These are phyloP conservation scores for Bocquillonia castaneifolia DNA, from an alignment of 441 rosid species.

Conservation along the genomic window DNA sequence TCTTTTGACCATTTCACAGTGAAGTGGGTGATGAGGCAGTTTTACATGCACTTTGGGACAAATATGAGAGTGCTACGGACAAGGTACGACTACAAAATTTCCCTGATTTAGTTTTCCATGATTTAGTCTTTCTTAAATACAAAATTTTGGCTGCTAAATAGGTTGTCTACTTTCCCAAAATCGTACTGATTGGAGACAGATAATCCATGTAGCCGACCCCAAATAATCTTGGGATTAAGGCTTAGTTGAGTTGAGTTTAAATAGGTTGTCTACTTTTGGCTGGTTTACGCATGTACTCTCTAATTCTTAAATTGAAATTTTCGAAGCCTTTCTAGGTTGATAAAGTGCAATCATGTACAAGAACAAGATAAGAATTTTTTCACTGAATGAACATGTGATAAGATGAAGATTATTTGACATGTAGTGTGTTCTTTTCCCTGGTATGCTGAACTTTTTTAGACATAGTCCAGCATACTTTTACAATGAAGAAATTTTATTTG, in stretches of 20 bases:
- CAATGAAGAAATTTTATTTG: neutral
- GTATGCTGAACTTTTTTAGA: neutral
- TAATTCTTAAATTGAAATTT: conserved; percentile 4
- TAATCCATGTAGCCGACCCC: no score
- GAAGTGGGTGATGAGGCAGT: conserved; percentile 60
- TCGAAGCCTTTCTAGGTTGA: neutral
- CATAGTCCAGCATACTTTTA: neutral
- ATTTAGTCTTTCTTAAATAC: neutral
- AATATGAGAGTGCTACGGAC: conserved; percentile 40
- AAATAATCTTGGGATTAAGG: no score
- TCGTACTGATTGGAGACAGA: no score
- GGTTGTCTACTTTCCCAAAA: neutral
- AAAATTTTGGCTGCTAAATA: neutral
- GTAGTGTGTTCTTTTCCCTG: neutral
- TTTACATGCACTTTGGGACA: conserved; percentile 59
- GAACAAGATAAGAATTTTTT: neutral
- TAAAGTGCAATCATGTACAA: neutral
- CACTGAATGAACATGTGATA: no score
- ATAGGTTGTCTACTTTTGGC: neutral
- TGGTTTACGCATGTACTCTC: no score
- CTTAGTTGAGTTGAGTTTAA: no score
- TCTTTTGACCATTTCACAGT: conserved; percentile 29
- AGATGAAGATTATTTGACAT: no score
- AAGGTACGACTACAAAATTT: conserved; percentile 46
- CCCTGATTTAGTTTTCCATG: neutral